These are phyloP conservation scores for Exserohilum turcica DNA, from an alignment of 2,329 filamentous ascomycete genomes.

Conservation along the genomic window DNA sequence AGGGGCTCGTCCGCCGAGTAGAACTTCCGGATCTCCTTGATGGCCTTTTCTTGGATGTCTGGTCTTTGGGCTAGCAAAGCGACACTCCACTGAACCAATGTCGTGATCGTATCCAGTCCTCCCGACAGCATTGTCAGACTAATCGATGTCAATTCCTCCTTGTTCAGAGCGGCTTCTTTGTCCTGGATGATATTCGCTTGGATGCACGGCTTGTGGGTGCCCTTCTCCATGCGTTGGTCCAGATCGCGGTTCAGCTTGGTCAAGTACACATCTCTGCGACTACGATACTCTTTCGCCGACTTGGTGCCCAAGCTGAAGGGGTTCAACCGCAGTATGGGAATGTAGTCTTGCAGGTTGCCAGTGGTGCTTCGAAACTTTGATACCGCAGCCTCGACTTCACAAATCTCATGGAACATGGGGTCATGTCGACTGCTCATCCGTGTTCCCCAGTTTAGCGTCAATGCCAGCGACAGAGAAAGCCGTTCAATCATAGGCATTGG, in stretches of 20 bases:
- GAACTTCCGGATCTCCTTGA: conserved; percentile 60
- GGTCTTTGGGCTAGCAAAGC: conserved; percentile 63
- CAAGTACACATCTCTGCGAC: conserved; percentile 65
- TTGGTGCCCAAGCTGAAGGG: conserved; percentile 64
- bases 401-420: conserved; percentile 66
- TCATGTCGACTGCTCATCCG: conserved; percentile 65
- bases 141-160: conserved; percentile 67
- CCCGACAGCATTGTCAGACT: conserved; percentile 72
- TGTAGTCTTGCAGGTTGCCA: conserved; percentile 66
- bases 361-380: conserved; percentile 65
- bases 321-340: conserved; percentile 64
- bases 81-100: conserved; percentile 68
- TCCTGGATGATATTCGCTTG: conserved; percentile 70
- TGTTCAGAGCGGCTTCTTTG: conserved; percentile 65
- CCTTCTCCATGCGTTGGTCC: conserved; percentile 65
- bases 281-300: conserved; percentile 64
- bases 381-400: conserved; percentile 66
- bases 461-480: conserved; percentile 63
- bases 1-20: conserved; percentile 60
- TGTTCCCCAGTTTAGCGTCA: conserved; percentile 70
- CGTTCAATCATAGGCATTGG: conserved; percentile 72
- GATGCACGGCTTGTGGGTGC: conserved; percentile 67
- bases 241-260: conserved; percentile 62
- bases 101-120: conserved; percentile 70
- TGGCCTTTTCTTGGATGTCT: conserved; percentile 67